These are phyloP conservation scores for Penicillium roqueforti DNA, from an alignment of 495 filamentous ascomycete genomes.

Conservation along the genomic window DNA sequence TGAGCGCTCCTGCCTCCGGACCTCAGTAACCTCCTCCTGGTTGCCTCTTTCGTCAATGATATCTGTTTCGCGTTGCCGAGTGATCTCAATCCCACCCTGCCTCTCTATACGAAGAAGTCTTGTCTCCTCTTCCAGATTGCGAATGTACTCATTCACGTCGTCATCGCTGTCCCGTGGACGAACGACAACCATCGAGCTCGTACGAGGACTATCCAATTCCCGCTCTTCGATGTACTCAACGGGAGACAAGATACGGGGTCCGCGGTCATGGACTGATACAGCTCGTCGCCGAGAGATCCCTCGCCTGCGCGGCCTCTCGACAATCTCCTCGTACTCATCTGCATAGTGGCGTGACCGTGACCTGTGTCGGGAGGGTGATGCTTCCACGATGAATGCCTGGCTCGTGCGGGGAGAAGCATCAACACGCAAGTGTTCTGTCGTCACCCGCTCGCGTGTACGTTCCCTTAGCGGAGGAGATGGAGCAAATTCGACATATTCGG, in stretches of 20 bases:
- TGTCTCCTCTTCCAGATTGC: conserved; percentile 50
- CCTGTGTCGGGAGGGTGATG: conserved; percentile 27
- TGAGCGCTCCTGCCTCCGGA: conserved; percentile 73
- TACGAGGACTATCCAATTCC: conserved; percentile 45
- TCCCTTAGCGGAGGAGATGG: conserved; percentile 31
- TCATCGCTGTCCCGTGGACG: conserved; percentile 48
- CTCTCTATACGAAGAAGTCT: conserved; percentile 41
- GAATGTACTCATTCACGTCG: conserved; percentile 57
- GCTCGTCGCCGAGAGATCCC: conserved; percentile 35
- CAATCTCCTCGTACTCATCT: conserved; percentile 29
- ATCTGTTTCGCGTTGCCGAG: conserved; percentile 46
- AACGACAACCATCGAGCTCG: conserved; percentile 54
- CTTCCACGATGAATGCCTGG: conserved; percentile 30
- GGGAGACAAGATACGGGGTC: conserved; percentile 31
- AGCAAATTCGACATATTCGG: conserved; percentile 26
- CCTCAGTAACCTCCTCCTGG: conserved; percentile 52
- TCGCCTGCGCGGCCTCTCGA: conserved; percentile 16
- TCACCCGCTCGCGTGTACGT: conserved; percentile 23
- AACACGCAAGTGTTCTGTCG: conserved; percentile 29
- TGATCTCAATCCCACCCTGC: conserved; percentile 37
- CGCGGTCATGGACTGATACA: conserved; percentile 37
- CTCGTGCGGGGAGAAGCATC: conserved; percentile 27
- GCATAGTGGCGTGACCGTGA: conserved; percentile 19
- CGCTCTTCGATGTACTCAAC: conserved; percentile 29
- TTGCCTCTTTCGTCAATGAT: conserved; percentile 45